Evolutionary conservation across 176 grass and related monocot genomes (phyloP), one percentile per base, ranked within the genome.

Genomic region (Avena eriantha): DNA sequence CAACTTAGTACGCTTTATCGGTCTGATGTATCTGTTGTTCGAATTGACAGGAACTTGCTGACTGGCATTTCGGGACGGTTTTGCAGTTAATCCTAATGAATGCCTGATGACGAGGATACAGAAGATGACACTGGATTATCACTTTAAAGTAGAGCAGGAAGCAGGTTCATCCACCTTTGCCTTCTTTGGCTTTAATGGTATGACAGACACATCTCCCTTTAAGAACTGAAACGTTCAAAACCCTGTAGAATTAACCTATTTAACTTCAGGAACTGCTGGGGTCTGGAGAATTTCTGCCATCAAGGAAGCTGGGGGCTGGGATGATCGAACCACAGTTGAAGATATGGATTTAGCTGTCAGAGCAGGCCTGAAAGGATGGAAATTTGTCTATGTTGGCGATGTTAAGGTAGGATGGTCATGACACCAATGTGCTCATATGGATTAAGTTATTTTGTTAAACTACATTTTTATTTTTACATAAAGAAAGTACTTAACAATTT

Each of bases 131-230:
- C 73, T 99, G 54, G 92, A 99, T 88, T 99, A 99, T 66, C 94
- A 99, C 84, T 99, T 99, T 73, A 99, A 94, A 93, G 97, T 99
- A 76, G 97, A 99, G 87, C 97, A 99, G 88, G 92, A 99, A 86
- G 92, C 84, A 36, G 97, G 97, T 80, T 99, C 97, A 87, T 94
- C 84, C 39, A 79, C 88, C 41, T 93, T 99, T 87, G 88, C 85
- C 7, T 99, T 99, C 89, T 99, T 99, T 78, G 97, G 97, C 82
- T 99, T 99, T 78, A 99, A 99, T 85, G 97, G 97, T 99, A 96
- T 84, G 51, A 19, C 61, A 55, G 14, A 61, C 51, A 34, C 43
- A 19, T 80, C 45, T 88, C 22, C 15, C 45, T 13, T n/a, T 60
- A 75, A 78, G 12, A 85, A 85, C 45, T 46, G 10, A 71, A 60